phyloP scores from a whole-genome alignment of 2,329 filamentous ascomycete genomes.

The Cladosporium halotolerans region DNA sequence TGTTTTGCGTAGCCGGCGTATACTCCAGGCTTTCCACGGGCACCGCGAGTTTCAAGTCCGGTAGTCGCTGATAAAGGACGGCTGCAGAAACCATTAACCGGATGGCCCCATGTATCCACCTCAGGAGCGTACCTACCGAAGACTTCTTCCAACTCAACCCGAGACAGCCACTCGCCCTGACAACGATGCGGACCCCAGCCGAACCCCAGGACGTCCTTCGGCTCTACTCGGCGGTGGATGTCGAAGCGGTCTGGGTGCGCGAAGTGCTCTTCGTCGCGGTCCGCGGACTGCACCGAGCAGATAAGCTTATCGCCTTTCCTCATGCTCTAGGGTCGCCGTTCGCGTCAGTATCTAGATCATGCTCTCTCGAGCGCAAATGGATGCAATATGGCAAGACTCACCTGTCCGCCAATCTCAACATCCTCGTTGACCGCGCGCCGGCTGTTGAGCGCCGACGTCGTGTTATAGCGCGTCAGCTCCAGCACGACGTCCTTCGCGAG shows the following conservation, averaged over 20 bases:
- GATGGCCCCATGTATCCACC: not conserved
- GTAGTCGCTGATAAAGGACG: not conserved
- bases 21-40: not conserved
- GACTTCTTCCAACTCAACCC: not conserved
- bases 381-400: not conserved
- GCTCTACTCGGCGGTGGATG: not conserved
- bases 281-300: conserved; percentile 43
- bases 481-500: conserved; percentile 39
- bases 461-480: conserved; percentile 46
- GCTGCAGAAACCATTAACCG: not conserved
- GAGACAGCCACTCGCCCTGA: not conserved
- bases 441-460: conserved; percentile 43
- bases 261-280: conserved; percentile 43
- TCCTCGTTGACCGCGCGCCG: conserved; percentile 45
- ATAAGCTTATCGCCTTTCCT: conserved; percentile 44
- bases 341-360: not conserved
- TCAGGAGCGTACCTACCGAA: not conserved
- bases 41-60: not conserved
- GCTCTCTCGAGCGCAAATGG: not conserved
- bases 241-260: conserved; percentile 29
- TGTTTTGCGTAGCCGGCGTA: not conserved
- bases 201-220: not conserved
- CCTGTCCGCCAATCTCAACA: conserved; percentile 37
- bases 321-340: conserved; percentile 22
- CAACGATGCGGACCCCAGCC: not conserved